phyloP scores from a whole-genome alignment of 2,329 filamentous ascomycete genomes.

The Colletotrichum eremochloae region DNA sequence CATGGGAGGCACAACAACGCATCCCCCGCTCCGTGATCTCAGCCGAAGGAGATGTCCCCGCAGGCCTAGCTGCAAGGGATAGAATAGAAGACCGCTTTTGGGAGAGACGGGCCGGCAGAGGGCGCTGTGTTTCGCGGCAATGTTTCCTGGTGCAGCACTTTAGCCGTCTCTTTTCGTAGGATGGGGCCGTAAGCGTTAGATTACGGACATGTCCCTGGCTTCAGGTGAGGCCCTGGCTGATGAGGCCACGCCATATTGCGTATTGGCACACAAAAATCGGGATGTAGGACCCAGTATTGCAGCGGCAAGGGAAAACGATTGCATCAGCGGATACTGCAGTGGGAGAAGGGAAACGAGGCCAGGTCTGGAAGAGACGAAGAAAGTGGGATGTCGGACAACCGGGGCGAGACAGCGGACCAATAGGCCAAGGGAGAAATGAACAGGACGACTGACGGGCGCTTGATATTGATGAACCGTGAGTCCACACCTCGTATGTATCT shows the following conservation, averaged over 20 bases:
- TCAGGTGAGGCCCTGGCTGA: constrained; percentile 39
- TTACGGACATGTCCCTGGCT: constrained; percentile 37
- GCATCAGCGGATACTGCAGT: constrained; percentile 6
- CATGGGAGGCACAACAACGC: constrained; percentile 24
- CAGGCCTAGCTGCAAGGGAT: constrained; percentile 41
- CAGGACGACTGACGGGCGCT: constrained; percentile 30
- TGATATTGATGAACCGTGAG: constrained; percentile 31
- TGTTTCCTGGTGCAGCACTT: constrained; percentile 25
- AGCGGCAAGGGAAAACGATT: constrained; percentile 28
- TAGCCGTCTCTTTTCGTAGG: not conserved
- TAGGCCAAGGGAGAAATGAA: constrained; percentile 19
- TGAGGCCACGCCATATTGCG: constrained; percentile 30
- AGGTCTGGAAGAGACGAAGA: constrained; percentile 1
- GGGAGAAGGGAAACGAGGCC: constrained; percentile 11
- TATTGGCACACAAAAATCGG: constrained; percentile 8
- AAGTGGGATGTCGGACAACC: not conserved
- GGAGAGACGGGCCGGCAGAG: constrained; percentile 18
- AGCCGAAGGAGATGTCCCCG: constrained; percentile 16
- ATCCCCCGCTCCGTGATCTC: constrained; percentile 23
- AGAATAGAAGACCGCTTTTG: constrained; percentile 32
- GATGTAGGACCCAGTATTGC: constrained; percentile 11
- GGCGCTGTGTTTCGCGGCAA: constrained; percentile 30
- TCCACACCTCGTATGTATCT: constrained; percentile 38
- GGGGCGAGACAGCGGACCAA: constrained; percentile 22
- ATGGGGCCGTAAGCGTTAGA: constrained; percentile 30